These are phyloP conservation scores for Pouteria campechiana DNA, from an alignment of 179 eudicot genomes.

Conservation along the genomic window DNA sequence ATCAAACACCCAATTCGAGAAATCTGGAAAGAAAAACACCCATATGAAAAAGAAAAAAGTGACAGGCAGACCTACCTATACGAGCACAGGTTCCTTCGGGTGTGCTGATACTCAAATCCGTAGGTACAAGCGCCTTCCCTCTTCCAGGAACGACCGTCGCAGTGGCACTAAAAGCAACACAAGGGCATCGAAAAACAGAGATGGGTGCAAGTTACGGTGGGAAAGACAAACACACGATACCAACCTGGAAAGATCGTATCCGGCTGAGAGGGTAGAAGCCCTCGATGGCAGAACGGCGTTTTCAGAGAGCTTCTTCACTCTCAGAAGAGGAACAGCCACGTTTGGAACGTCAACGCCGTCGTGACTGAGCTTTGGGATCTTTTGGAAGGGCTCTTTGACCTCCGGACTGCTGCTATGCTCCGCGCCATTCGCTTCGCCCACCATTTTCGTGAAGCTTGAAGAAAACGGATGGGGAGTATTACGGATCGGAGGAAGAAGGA, in stretches of 20 bases:
- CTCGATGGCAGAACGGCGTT: conserved; percentile 60
- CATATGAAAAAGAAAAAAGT: too few relatives aligned
- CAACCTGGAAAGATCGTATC: conserved; percentile 85
- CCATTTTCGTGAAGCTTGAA: too few relatives aligned
- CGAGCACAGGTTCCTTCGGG: conserved; percentile 91
- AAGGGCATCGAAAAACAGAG: neutral
- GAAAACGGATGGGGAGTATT: too few relatives aligned
- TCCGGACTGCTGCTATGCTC: conserved; percentile 17
- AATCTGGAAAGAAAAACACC: too few relatives aligned
- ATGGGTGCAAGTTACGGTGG: neutral
- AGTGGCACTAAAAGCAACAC: conserved; percentile 26
- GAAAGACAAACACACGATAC: too few relatives aligned
- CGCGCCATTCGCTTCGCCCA: too few relatives aligned
- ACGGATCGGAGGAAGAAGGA: too few relatives aligned
- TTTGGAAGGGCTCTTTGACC: conserved; percentile 23
- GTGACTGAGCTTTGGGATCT: conserved; percentile 28
- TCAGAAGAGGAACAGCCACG: conserved; percentile 13
- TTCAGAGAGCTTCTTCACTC: conserved; percentile 70
- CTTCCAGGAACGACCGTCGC: conserved; percentile 68
- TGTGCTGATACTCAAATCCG: conserved; percentile 75
- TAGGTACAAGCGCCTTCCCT: conserved; percentile 78
- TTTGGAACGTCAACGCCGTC: conserved; percentile 9
- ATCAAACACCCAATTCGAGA: too few relatives aligned
- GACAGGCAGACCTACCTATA: conserved; percentile 27
- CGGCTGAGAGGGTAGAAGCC: conserved; percentile 57